Conservation (phyloP, 345 rosid genomes). For the Populus euphratica region DNA sequence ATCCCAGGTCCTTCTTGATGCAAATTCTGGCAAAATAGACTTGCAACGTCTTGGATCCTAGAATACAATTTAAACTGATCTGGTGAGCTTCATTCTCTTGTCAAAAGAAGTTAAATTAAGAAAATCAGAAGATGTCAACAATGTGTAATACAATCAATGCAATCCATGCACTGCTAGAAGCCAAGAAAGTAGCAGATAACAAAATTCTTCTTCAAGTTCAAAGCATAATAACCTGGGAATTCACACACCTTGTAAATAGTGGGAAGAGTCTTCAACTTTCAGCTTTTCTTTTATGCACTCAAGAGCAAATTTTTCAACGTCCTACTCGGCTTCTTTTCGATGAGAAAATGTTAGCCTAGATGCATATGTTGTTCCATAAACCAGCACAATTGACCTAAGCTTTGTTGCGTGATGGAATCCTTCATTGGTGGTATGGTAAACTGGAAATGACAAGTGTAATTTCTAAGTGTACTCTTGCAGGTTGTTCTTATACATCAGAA, state of each 20-base stretch:
- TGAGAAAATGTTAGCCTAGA: slow-evolving; percentile 6
- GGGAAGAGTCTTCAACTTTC: background rate
- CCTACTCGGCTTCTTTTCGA: slow-evolving; percentile 27
- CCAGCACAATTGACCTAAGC: slow-evolving; percentile 19
- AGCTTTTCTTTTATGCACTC: slow-evolving; percentile 6
- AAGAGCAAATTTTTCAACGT: slow-evolving; percentile 22
- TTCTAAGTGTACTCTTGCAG: slow-evolving; percentile 18
- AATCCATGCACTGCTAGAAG: too few relatives aligned
- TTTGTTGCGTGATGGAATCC: slow-evolving; percentile 28
- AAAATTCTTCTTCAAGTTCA: background rate
- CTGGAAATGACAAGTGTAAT: slow-evolving; percentile 6
- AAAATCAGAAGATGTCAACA: background rate
- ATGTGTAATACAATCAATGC: too few relatives aligned
- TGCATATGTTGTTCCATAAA: slow-evolving; percentile 5
- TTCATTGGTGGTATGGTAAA: slow-evolving; percentile 19
- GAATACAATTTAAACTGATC: background rate
- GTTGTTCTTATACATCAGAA: slow-evolving; percentile 9
- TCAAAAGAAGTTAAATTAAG: too few relatives aligned
- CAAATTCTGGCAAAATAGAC: slow-evolving; percentile 25
- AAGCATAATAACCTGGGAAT: background rate
- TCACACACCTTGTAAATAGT: background rate
- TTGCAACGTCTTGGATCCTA: slow-evolving; percentile 28
- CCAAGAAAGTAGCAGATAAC: too few relatives aligned
- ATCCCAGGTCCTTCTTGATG: background rate
- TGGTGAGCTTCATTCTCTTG: too few relatives aligned